Evolutionary conservation across 192 early-diverging fungal genomes (phyloP), one percentile per base, ranked within the genome.

Genomic region (Umbelopsis sp.): DNA sequence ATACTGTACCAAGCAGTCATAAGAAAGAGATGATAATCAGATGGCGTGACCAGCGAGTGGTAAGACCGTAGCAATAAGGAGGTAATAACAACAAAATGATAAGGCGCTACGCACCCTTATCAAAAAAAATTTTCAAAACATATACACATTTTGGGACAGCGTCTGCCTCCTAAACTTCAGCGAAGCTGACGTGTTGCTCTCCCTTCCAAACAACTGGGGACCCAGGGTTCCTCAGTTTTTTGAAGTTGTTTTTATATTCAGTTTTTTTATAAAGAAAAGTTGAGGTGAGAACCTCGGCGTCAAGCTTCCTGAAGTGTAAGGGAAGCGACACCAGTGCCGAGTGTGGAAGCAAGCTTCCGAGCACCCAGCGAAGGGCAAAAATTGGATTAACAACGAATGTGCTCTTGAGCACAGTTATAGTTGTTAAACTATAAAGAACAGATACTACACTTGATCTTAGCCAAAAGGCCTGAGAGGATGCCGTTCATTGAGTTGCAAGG

Each of bases 391-490:
- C 78, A 88, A 78, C 77, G 72, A 61, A 74, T 58, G 64, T 58
- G 64, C 69, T 81, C 72, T 73, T 83, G 83, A 71, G 55, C 50
- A 71, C 52, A 73, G 74, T 84, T 85, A 81, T 78, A 90, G 84
- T 79, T 85, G 79, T 90, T 84, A 89, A 77, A 85, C 87, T 89
- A 79, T 83, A 86, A 85, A 89, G 88, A 91, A 91, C 90, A 91
- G 90, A 91, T 91, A 92, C 90, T 91, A 92, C 90, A 92, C 90
- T 92, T 92, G 90, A 91, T 91, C 88, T 91, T 89, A 92, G 90
- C 90, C 87, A 90, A 91, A 82, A 89, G 84, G 87, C 88, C 84
- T 84, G 89, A 91, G 90, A 88, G 86, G 89, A 88, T 89, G 68
- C 74, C 52, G 76, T 37, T 73, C 64, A 69, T 70, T 21, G 58